These are phyloP conservation scores for Linanthus parryae DNA, from an alignment of 148 eudicot species.

Conservation along the genomic window DNA sequence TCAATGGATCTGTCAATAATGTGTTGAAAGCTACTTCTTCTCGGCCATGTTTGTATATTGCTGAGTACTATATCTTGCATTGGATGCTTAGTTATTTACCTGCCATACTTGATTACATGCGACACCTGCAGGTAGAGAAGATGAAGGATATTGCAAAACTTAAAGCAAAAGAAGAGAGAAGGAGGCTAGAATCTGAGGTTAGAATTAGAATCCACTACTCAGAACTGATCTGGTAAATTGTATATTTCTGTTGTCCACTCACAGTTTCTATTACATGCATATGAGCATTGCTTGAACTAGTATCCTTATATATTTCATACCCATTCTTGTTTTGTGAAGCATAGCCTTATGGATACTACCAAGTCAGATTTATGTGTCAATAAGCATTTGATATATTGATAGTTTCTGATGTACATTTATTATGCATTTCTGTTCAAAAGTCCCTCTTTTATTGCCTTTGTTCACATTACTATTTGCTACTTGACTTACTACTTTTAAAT, in stretches of 20 bases:
- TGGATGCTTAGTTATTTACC: conserved; percentile 5
- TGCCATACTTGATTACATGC: conserved; percentile 8
- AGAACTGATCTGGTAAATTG: not conserved
- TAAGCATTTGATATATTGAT: no score
- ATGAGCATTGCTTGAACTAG: not conserved
- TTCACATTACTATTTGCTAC: not conserved
- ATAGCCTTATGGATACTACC: no score
- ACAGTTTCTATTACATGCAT: not conserved
- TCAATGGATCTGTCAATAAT: no score
- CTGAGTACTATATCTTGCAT: no score
- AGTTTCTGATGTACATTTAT: no score
- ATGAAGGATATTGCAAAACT: conserved; percentile 94
- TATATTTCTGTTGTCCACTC: no score
- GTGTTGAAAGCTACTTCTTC: no score
- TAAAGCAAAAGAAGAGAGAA: conserved; percentile 86
- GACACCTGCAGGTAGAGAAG: conserved; percentile 68
- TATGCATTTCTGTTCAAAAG: no score
- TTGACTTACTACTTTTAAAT: not conserved
- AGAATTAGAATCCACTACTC: conserved; percentile 15
- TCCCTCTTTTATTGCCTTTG: not conserved
- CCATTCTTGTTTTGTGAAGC: no score
- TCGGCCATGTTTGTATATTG: no score
- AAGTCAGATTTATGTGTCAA: no score
- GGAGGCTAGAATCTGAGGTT: conserved; percentile 86
- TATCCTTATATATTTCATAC: no score